These are phyloP conservation scores for Shiraia sp. DNA, from an alignment of 2,329 filamentous ascomycete genomes.

Conservation along the genomic window DNA sequence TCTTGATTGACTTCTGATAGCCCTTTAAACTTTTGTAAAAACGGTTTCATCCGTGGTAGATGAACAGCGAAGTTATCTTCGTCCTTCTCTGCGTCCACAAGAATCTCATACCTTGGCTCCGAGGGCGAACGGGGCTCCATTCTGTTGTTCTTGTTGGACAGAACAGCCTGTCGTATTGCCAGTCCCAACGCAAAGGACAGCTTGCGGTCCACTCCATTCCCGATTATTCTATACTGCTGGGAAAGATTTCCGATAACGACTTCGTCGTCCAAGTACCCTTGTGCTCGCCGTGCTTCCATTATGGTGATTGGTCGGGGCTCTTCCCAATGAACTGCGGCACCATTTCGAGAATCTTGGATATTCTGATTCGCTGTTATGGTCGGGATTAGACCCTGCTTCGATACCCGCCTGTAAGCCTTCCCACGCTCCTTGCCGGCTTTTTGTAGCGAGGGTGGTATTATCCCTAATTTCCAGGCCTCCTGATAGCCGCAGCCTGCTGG, in stretches of 20 bases:
- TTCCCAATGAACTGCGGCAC: constrained; percentile 66
- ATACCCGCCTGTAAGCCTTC: constrained; percentile 56
- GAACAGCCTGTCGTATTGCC: constrained; percentile 46
- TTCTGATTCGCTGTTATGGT: constrained; percentile 66
- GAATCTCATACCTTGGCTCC: background rate
- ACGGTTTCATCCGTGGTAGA: too few species aligned
- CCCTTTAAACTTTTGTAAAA: too few species aligned
- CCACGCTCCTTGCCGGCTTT: constrained; percentile 18
- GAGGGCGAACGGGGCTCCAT: background rate
- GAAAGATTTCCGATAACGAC: constrained; percentile 63
- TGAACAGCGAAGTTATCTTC: too few species aligned
- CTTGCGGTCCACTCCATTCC: constrained; percentile 75
- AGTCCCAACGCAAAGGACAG: constrained; percentile 70
- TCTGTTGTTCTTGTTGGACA: constrained; percentile 5
- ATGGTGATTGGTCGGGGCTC: constrained; percentile 65
- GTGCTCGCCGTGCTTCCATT: constrained; percentile 69
- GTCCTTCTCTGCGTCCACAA: constrained; percentile 1
- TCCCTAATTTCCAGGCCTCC: constrained; percentile 40
- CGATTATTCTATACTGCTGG: constrained; percentile 68
- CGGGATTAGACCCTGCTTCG: constrained; percentile 58
- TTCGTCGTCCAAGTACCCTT: constrained; percentile 72
- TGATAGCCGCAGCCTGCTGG: constrained; percentile 45
- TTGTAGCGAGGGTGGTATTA: constrained; percentile 35
- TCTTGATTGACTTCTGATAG: too few species aligned
- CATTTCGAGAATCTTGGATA: constrained; percentile 60